Conservation (phyloP, 352 stramenopile species). For the Globisporangium acanthophoron region DNA sequence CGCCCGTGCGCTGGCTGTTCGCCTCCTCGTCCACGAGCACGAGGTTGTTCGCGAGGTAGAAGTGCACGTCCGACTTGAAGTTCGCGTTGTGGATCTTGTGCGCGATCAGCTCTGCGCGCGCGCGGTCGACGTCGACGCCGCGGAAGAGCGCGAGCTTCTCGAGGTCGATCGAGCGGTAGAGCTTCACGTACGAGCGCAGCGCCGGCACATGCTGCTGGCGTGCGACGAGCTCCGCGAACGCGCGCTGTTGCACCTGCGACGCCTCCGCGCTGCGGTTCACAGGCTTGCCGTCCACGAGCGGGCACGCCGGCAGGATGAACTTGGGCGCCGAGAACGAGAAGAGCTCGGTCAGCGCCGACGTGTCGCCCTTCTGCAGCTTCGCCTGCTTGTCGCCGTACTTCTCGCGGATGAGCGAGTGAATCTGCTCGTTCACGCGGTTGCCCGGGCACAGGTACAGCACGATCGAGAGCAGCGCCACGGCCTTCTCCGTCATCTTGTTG, state of each 20-base stretch:
- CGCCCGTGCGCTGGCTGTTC: slow-evolving; percentile 81
- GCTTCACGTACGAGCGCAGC: slow-evolving; percentile 94
- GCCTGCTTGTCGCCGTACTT: slow-evolving; percentile 92
- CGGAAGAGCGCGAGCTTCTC: slow-evolving; percentile 93
- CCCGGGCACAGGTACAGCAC: slow-evolving; percentile 85
- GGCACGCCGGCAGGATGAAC: slow-evolving; percentile 90
- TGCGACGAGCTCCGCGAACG: slow-evolving; percentile 90
- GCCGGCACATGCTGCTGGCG: slow-evolving; percentile 85
- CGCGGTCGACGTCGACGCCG: slow-evolving; percentile 61
- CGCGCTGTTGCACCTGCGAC: slow-evolving; percentile 67
- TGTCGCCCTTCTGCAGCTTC: slow-evolving; percentile 80
- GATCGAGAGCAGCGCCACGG: slow-evolving; percentile 91
- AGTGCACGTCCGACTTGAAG: slow-evolving; percentile 79
- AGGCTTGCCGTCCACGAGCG: slow-evolving; percentile 38
- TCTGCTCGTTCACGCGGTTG: slow-evolving; percentile 81
- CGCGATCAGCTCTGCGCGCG: slow-evolving; percentile 73
- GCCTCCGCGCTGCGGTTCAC: slow-evolving; percentile 61
- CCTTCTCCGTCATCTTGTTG: slow-evolving; percentile 94
- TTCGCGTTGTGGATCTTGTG: slow-evolving; percentile 64
- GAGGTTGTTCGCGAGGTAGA: slow-evolving; percentile 70
- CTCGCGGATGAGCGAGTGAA: slow-evolving; percentile 88
- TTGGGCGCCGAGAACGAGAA: slow-evolving; percentile 94
- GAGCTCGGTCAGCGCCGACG: slow-evolving; percentile 80
- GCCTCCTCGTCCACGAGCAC: slow-evolving; percentile 82
- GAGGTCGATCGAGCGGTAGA: slow-evolving; percentile 95